phyloP scores from a whole-genome alignment of 306 rosid species.

The Ammopiptanthus mongolicus region DNA sequence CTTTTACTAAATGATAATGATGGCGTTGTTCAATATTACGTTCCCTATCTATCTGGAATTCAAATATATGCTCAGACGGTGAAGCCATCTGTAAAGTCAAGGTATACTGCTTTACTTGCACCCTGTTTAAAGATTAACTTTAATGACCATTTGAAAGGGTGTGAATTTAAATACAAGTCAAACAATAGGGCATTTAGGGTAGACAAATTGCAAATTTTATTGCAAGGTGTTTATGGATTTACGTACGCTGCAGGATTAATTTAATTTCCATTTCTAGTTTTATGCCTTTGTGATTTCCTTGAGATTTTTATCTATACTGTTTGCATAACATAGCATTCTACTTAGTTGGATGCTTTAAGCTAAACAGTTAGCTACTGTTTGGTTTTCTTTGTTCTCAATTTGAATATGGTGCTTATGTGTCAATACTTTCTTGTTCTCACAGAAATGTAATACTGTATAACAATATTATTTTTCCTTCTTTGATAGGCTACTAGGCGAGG shows the following conservation, averaged over 20 bases:
- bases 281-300: neutral
- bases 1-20: constrained; percentile 67
- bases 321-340: neutral
- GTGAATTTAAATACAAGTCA: neutral
- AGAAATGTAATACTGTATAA: neutral
- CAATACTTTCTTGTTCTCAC: neutral
- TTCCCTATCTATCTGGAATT: constrained; percentile 79
- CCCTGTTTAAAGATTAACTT: neutral
- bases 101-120: constrained; percentile 39
- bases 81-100: constrained; percentile 45
- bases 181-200: constrained; percentile 9
- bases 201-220: neutral
- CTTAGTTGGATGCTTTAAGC: neutral
- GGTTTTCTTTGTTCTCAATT: neutral
- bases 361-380: neutral
- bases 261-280: neutral
- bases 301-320: neutral
- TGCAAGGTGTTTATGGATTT: neutral
- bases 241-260: neutral
- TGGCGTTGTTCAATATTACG: constrained; percentile 77
- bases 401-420: neutral
- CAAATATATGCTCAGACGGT: constrained; percentile 56
- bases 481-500: constrained; percentile 68
- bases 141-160: neutral
- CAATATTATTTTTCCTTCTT: constrained; percentile 11